Base-by-base conservation (phyloP, 306 rosid species). In the Glycine latifolia region DNA sequence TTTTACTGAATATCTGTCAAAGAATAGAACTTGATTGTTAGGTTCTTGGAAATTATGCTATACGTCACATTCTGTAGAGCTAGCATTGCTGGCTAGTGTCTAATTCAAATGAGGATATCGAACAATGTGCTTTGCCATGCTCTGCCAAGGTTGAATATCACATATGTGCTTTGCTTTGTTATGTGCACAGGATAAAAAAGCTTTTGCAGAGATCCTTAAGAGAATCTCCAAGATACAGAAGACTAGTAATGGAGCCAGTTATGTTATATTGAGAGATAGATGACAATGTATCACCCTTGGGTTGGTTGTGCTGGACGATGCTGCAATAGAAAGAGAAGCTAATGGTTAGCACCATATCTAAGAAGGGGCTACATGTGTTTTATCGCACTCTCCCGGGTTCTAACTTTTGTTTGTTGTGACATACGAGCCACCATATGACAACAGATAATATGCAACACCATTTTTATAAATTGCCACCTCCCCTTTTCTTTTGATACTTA, bases 221-320 rank as follows among this genome's bases (percentile, higher is more conserved):
- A 85, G 87, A 87, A 94, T 94, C 59, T 94, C 93, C 13, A 94
- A 85, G 93, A 91, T 94, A 81, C 92, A 91, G 83, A 91, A 89
- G 87, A 85, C 87, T 3, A 1, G 39, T 4, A 87, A 85, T 4
- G 91, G 92, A 13, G 65, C 93, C 59, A 86, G 82, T 75, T 91
- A 71, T 67, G 90, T 94, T 43, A 92, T 91, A n/a, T 67, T 94
- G 92, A 90, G 94, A 78, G 90, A 81, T 5, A 85, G 78, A 76
- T 85, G 83, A 20, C 20, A 20, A 20, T 20, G 20, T 20, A 20
- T 20, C 20, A 20, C 20, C 20, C 20, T 20, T 20, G 20, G 20
- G 20, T 20, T 20, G 20, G 20, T 20, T 20, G 20, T 20, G 20
- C 20, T 20, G 20, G 20, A 77, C 17, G 16, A 61, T 33, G 33